Percentiles rank a stretch among this genome's conserved stretches.
These are phyloP conservation scores for Agrocybe pediades DNA, from an alignment of 768 basidiomycete species.

Conservation along the genomic window DNA sequence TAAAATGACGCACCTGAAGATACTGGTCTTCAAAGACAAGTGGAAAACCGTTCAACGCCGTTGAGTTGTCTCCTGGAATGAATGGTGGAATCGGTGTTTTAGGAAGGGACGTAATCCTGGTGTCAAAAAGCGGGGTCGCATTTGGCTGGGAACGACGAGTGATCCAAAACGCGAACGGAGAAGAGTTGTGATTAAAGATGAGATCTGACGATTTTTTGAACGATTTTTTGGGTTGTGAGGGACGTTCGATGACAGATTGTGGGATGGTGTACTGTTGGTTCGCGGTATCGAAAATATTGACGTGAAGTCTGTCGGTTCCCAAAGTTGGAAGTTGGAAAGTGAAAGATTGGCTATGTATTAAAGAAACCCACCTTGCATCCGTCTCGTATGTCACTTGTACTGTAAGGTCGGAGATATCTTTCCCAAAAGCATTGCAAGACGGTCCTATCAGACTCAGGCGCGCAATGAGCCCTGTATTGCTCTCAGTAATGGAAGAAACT, in stretches of 20 bases:
- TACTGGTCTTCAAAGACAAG: conserved; percentile 83
- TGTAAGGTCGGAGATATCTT: conserved; percentile 58
- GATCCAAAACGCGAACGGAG: conserved; percentile 82
- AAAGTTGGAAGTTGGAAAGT: neutral
- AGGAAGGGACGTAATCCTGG: conserved; percentile 63
- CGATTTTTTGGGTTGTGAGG: conserved; percentile 33
- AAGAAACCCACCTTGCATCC: conserved; percentile 46
- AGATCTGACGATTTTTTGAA: conserved; percentile 55
- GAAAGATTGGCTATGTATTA: neutral
- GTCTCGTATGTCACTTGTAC: conserved; percentile 70
- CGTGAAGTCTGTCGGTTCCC: conserved; percentile 50
- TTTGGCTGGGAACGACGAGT: conserved; percentile 63
- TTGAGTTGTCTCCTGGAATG: conserved; percentile 50
- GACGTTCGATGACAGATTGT: conserved; percentile 43
- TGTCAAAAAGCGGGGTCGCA: conserved; percentile 67
- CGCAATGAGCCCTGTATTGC: conserved; percentile 52
- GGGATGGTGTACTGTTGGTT: conserved; percentile 71
- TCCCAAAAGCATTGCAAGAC: conserved; percentile 68
- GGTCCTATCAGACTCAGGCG: conserved; percentile 52
- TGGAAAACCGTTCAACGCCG: conserved; percentile 63
- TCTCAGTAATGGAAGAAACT: conserved; percentile 44
- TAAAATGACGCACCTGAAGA: conserved; percentile 50
- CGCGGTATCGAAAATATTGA: conserved; percentile 65
- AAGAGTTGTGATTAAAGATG: conserved; percentile 63
- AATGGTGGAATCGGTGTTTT: conserved; percentile 58